Evolutionary conservation across 805 yeast genomes (phyloP).

Genomic region (Saccharomycodes ludwigii): DNA sequence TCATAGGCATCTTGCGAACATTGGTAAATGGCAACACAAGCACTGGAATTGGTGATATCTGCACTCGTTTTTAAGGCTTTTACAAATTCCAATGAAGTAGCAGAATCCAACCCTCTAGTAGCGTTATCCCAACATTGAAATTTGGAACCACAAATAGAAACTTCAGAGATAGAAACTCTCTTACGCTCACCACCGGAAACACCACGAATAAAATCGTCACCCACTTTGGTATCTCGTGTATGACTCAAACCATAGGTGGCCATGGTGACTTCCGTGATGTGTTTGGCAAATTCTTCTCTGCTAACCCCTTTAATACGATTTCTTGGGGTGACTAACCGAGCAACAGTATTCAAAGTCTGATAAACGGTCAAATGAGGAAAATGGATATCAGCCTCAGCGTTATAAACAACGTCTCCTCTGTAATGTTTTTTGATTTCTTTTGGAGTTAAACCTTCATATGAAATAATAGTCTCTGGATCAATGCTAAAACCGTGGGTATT

Average conservation of each 20-base stretch:
- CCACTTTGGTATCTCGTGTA: slow-evolving; percentile 52
- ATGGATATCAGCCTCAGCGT: slow-evolving; percentile 52
- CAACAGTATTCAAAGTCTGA: slow-evolving; percentile 44
- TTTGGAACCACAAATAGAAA: slow-evolving; percentile 33
- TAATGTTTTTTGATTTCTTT: slow-evolving; percentile 33
- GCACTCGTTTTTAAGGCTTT: slow-evolving; percentile 42
- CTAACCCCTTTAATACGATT: slow-evolving; percentile 40
- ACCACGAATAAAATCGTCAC: slow-evolving; percentile 56
- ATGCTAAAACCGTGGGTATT: slow-evolving; percentile 45
- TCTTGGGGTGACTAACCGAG: slow-evolving; percentile 41
- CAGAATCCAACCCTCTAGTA: slow-evolving; percentile 55
- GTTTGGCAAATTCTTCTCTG: slow-evolving; percentile 36
- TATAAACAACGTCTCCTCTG: slow-evolving; percentile 53
- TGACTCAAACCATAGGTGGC: slow-evolving; percentile 41
- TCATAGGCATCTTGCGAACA: slow-evolving; percentile 45
- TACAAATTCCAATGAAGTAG: slow-evolving; percentile 46
- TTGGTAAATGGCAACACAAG: slow-evolving; percentile 51
- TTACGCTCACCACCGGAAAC: slow-evolving; percentile 69
- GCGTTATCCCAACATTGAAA: slow-evolving; percentile 47
- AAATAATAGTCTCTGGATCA: slow-evolving; percentile 31
- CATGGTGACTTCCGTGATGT: slow-evolving; percentile 38
- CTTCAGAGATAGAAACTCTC: slow-evolving; percentile 67
- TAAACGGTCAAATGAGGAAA: slow-evolving; percentile 55
- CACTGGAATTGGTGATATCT: slow-evolving; percentile 35
- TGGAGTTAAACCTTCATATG: slow-evolving; percentile 38